Base-by-base conservation (phyloP, 2,329 filamentous ascomycete species). In the Pseudocercospora fijiensis region DNA sequence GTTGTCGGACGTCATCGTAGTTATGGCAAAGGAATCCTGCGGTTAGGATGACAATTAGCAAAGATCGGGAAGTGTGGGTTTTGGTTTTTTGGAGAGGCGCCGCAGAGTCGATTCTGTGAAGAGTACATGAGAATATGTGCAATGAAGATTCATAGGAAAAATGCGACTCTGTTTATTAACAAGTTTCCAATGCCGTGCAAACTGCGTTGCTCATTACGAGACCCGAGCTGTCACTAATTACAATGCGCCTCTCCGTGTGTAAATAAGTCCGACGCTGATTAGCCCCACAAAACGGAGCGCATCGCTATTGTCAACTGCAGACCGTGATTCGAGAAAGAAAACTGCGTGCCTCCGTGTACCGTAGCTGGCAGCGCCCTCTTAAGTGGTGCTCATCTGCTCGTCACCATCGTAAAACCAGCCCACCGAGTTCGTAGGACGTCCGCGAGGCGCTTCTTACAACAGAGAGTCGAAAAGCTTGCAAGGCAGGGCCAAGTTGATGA, bases 221-320 rank as follows among this genome's bases (percentile, higher is more conserved):
- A 61, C 45, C 62, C 58, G 62, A 61, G 62, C 62, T 58, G 62
- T 61, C 58, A 64, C 58, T 61, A 64, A 63, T 64, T 64, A 64
- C 62, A 64, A 61, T 61, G 58, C 62, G 62, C 62, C 62, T 61
- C 58, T 64, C 58, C 62, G 58, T 64, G 45, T 61, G 58, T 61
- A 63, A 45, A 64, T 58, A 57, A 64, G 62, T 61, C 62, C 62
- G 58, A 61, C 33, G 33, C 58, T 53, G 58, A 64, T 58, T 58
- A 61, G 55, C 62, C 47, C 62, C 51, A 58, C 18, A 58, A 27
- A 55, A 45, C 26, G 58, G 62, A 47, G 62, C 58, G 58, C 52
- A 56, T 56, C 52, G 52, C 27, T 49, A 30, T 58, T 64, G 58
- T 61, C 58, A 64, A 58, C 53, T 58, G 62, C 62, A 61, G 62